phyloP scores from a whole-genome alignment of 2,329 filamentous ascomycete genomes.

The Penicillium sp. region DNA sequence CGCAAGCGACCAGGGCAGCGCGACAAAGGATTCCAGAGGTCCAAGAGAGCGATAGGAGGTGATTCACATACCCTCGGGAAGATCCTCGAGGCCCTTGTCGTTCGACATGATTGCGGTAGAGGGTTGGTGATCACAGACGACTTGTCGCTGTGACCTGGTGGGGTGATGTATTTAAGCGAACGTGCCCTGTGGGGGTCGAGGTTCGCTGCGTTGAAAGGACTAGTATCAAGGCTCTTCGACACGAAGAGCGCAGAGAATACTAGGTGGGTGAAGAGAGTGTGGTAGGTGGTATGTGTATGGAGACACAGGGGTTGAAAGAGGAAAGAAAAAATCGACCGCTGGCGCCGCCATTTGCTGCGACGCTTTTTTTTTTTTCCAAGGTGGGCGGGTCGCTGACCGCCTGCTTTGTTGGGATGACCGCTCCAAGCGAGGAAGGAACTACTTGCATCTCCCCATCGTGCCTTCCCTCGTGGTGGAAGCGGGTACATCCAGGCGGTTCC shows the following conservation, averaged over 20 bases:
- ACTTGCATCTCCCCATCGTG: background rate
- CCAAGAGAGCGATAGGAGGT: conserved; percentile 9
- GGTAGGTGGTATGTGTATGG: conserved; percentile 22
- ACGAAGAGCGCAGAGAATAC: conserved; percentile 37
- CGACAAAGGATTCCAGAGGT: conserved; percentile 11
- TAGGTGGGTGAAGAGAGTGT: conserved; percentile 28
- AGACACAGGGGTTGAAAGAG: conserved; percentile 30
- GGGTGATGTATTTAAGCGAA: conserved; percentile 40
- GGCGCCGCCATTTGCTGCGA: conserved; percentile 27
- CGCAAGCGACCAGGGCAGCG: conserved; percentile 4
- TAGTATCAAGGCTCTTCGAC: conserved; percentile 42
- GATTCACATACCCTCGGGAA: conserved; percentile 80
- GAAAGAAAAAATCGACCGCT: conserved; percentile 30
- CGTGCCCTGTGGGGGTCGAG: conserved; percentile 31
- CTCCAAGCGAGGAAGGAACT: conserved; percentile 25
- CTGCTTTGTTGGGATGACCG: conserved; percentile 8
- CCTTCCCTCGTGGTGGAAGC: conserved; percentile 3
- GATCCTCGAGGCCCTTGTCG: conserved; percentile 97
- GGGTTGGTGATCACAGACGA: conserved; percentile 69
- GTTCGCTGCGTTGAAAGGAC: conserved; percentile 33
- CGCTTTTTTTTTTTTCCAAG: conserved; percentile 27
- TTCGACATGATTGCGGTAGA: conserved; percentile 89
- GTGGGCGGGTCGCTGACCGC: conserved; percentile 22
- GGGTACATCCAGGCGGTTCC: background rate
- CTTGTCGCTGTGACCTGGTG: conserved; percentile 68